phyloP scores from a whole-genome alignment of 371 early-diverging fungal species.

The Rhizopus sp. region DNA sequence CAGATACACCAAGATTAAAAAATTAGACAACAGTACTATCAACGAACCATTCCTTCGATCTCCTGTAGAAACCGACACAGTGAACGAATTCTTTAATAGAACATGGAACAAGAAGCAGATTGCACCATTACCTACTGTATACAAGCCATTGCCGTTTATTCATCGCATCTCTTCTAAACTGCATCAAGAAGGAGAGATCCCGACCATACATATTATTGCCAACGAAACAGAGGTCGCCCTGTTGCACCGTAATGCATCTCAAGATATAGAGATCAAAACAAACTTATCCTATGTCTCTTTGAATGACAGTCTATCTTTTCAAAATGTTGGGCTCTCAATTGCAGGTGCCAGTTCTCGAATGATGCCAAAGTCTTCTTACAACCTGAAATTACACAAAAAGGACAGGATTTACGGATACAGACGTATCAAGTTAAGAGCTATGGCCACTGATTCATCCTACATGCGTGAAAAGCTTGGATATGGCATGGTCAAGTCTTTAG shows the following conservation, averaged over 20 bases:
- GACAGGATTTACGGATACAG: slow-evolving; percentile 38
- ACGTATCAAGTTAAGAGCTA: slow-evolving; percentile 51
- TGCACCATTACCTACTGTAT: slow-evolving; percentile 11
- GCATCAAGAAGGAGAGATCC: slow-evolving; percentile 27
- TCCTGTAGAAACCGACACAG: slow-evolving; percentile 7
- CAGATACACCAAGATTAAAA: slow-evolving; percentile 16
- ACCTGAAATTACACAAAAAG: slow-evolving; percentile 16
- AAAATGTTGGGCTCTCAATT: slow-evolving; percentile 22
- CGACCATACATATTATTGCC: slow-evolving; percentile 21
- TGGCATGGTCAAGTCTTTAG: slow-evolving; percentile 42
- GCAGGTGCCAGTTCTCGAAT: slow-evolving; percentile 30
- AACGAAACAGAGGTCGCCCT: slow-evolving; percentile 14
- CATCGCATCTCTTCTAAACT: slow-evolving; percentile 21
- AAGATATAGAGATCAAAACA: slow-evolving; percentile 8
- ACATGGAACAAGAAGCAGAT: slow-evolving; percentile 24
- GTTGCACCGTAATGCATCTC: slow-evolving; percentile 9
- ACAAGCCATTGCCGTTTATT: slow-evolving; percentile 17
- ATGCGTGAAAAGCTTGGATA: slow-evolving; percentile 46
- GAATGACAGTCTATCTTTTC: slow-evolving; percentile 11
- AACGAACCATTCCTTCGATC: slow-evolving; percentile 20
- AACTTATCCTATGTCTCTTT: slow-evolving; percentile 25
- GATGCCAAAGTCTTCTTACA: slow-evolving; percentile 27
- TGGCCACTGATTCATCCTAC: slow-evolving; percentile 44
- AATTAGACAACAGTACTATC: neutral
- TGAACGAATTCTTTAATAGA: slow-evolving; percentile 29